Evolutionary conservation across 257 asterid species (phyloP), one percentile per base, ranked within the genome.

Genomic region (Nyctanthes arbortristis): DNA sequence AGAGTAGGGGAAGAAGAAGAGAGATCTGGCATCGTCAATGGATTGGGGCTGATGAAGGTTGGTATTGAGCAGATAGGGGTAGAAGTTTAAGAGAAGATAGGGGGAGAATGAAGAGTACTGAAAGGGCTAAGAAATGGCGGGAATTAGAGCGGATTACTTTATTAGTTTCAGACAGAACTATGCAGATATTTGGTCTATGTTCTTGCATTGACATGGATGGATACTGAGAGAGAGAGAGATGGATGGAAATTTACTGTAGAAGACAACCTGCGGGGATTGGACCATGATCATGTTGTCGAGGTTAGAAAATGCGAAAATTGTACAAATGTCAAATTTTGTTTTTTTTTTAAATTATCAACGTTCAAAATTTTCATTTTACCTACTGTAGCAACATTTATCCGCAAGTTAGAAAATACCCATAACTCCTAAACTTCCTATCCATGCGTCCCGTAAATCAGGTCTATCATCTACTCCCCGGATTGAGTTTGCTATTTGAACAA

Each of bases 21-120:
- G 73, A 81, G 79, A 59, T 60, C 61, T 82, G 65, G 45, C 71
- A 29, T 77, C 58, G 73, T 54, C 30, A 68, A 65, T 56, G 7
- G 88, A 73, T 18, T 66, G 32, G 62, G 79, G 70, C 14, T 67
- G 74, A 3, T 7, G 66, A 14, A 82, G 68, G 9, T 73, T 18
- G 40, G 70, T 9, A 16, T 79, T 61, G 39, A 82, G 75, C n/a
- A 16, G 84, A 20, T 59, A 84, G 2, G 84, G 79, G 88, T 75
- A 84, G 22, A 84, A 25, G 49, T 75, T 66, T 61, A 81, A 33
- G 18, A 14, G 85, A 28, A 45, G 89, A 82, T 32, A 70, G 65
- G 10, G 98, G 97, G 27, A 89, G 68, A 66, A 92, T 78, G 79
- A 89, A 88, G 79, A 84, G 72, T 27, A 84, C 73, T 0, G 96